Conservation (phyloP, 805 yeast genomes). For the Candida wancherniae region DNA sequence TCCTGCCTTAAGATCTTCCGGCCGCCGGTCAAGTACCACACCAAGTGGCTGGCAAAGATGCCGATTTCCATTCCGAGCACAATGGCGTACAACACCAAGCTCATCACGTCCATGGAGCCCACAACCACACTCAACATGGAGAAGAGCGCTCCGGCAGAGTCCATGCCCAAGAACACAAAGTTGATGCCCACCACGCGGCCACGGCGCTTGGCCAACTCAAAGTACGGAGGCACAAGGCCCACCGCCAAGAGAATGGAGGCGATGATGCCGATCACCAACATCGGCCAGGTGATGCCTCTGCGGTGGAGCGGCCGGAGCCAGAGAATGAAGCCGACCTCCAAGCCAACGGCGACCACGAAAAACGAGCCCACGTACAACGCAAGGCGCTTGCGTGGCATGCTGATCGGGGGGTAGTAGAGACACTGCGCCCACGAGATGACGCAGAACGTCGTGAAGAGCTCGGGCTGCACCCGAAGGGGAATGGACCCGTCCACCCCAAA, state of each 20-base stretch:
- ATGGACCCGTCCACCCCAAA: slow-evolving; percentile 63
- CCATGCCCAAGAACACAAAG: slow-evolving; percentile 70
- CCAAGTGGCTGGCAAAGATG: slow-evolving; percentile 60
- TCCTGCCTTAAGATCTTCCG: slow-evolving; percentile 22
- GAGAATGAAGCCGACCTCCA: slow-evolving; percentile 66
- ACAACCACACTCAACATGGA: slow-evolving; percentile 57
- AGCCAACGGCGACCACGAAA: slow-evolving; percentile 39
- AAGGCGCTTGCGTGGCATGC: slow-evolving; percentile 32
- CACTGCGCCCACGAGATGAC: slow-evolving; percentile 59
- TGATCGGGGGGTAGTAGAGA: slow-evolving; percentile 66
- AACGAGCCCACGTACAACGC: slow-evolving; percentile 31
- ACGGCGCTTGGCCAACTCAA: slow-evolving; percentile 69
- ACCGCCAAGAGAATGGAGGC: slow-evolving; percentile 71
- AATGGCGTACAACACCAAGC: slow-evolving; percentile 67
- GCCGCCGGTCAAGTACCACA: slow-evolving; percentile 54
- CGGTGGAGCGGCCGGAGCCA: slow-evolving; percentile 58
- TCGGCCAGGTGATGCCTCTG: slow-evolving; percentile 65
- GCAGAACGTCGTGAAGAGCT: slow-evolving; percentile 69
- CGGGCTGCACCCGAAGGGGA: slow-evolving; percentile 85
- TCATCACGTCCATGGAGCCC: slow-evolving; percentile 69
- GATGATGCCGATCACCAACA: slow-evolving; percentile 69
- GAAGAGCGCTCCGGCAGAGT: slow-evolving; percentile 74
- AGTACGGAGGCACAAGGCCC: slow-evolving; percentile 87
- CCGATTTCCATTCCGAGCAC: slow-evolving; percentile 77
- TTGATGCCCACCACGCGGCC: slow-evolving; percentile 90